Evolutionary conservation across 2,329 filamentous ascomycete species (phyloP).

Genomic region (Knufia petricola): DNA sequence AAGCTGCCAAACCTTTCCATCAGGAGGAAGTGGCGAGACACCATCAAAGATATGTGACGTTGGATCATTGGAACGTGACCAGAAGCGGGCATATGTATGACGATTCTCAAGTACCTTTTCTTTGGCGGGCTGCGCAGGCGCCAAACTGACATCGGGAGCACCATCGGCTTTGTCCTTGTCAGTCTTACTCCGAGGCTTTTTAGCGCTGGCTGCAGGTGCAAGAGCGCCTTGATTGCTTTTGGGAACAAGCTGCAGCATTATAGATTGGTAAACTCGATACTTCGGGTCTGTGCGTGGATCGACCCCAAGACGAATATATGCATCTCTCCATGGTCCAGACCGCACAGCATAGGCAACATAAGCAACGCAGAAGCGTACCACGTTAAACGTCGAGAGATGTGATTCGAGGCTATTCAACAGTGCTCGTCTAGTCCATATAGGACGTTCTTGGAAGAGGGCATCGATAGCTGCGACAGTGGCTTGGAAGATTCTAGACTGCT

Average conservation of each 20-base stretch:
- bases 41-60: slow-evolving; percentile 71
- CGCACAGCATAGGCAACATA: slow-evolving; percentile 89
- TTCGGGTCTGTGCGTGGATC: slow-evolving; percentile 71
- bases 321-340: slow-evolving; percentile 83
- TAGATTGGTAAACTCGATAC: slow-evolving; percentile 75
- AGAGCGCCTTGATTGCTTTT: slow-evolving; percentile 25
- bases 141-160: not conserved
- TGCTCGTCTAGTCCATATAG: slow-evolving; percentile 77
- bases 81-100: slow-evolving; percentile 10
- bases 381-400: slow-evolving; percentile 38
- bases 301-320: slow-evolving; percentile 72
- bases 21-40: slow-evolving; percentile 54
- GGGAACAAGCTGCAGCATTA: slow-evolving; percentile 65
- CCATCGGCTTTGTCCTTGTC: not conserved
- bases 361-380: slow-evolving; percentile 64
- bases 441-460: slow-evolving; percentile 59
- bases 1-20: slow-evolving; percentile 88
- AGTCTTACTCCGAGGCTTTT: slow-evolving; percentile 12
- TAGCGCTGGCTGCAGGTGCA: slow-evolving; percentile 16
- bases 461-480: slow-evolving; percentile 56
- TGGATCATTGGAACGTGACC: slow-evolving; percentile 23
- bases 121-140: not conserved
- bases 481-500: slow-evolving; percentile 43
- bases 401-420: slow-evolving; percentile 60
- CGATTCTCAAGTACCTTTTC: slow-evolving; percentile 1